Conservation (phyloP, 805 yeast genomes). For the Kuraishia piskuri region DNA sequence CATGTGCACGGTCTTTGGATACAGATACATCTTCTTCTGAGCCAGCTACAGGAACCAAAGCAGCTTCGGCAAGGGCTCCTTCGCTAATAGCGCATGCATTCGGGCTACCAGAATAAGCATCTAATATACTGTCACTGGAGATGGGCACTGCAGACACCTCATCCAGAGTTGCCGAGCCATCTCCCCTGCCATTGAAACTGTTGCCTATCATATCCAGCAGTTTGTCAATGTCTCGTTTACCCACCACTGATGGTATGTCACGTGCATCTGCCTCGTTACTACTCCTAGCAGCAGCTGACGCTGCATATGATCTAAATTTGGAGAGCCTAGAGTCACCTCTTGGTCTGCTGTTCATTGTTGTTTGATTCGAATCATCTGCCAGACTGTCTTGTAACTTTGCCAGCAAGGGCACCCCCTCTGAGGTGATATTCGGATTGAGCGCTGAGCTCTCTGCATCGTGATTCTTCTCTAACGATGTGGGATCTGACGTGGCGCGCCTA, state of each 20-base stretch:
- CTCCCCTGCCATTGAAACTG: slow-evolving; percentile 2
- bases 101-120: background rate
- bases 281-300: background rate
- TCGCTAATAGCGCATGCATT: background rate
- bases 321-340: background rate
- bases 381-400: slow-evolving; percentile 9
- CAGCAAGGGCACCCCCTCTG: slow-evolving; percentile 1
- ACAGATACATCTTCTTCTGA: background rate
- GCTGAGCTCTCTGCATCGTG: background rate
- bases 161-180: background rate
- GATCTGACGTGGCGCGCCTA: background rate
- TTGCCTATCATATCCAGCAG: slow-evolving; percentile 6
- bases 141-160: background rate
- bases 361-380: background rate
- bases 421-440: background rate
- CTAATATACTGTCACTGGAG: background rate
- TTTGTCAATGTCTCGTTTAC: slow-evolving; percentile 4
- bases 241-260: background rate
- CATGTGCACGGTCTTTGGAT: background rate
- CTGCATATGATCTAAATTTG: background rate
- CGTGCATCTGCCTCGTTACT: background rate
- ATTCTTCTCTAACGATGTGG: background rate
- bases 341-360: background rate
- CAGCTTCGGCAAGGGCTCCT: background rate
- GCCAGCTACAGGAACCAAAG: background rate